Conservation (phyloP, 306 rosid genomes). For the Trichosanthes cucumerina region DNA sequence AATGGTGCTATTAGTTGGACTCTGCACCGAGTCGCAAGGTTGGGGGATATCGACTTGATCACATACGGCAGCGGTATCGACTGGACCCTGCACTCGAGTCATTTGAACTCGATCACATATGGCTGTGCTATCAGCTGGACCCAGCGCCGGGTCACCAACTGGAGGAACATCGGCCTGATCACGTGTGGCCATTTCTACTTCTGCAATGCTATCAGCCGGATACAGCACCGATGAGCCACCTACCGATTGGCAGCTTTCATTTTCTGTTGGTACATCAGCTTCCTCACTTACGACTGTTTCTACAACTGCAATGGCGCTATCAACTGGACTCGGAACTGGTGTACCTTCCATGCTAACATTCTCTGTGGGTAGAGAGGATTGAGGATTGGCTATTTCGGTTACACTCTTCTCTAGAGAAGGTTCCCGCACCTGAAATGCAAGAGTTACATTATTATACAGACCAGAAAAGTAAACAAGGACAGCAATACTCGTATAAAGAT, state of each 20-base stretch:
- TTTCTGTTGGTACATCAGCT: background rate
- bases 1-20: background rate
- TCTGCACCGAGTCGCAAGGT: background rate
- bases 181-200: background rate
- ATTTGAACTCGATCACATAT: background rate
- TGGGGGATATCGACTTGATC: background rate
- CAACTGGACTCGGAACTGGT: background rate
- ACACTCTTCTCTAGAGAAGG: background rate
- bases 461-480: background rate
- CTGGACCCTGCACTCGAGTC: background rate
- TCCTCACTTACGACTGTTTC: background rate
- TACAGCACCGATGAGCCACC: background rate
- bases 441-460: background rate
- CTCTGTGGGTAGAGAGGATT: constrained; percentile 4
- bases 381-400: background rate
- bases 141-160: background rate
- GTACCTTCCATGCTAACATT: background rate
- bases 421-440: constrained; percentile 7
- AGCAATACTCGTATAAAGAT: background rate
- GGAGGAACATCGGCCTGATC: background rate
- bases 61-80: background rate
- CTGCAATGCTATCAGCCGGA: background rate
- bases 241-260: background rate
- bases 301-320: constrained; percentile 5
- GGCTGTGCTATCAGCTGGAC: background rate